Conservation (phyloP, 2,329 filamentous ascomycete genomes). For the Teratosphaeria epicoccoides region DNA sequence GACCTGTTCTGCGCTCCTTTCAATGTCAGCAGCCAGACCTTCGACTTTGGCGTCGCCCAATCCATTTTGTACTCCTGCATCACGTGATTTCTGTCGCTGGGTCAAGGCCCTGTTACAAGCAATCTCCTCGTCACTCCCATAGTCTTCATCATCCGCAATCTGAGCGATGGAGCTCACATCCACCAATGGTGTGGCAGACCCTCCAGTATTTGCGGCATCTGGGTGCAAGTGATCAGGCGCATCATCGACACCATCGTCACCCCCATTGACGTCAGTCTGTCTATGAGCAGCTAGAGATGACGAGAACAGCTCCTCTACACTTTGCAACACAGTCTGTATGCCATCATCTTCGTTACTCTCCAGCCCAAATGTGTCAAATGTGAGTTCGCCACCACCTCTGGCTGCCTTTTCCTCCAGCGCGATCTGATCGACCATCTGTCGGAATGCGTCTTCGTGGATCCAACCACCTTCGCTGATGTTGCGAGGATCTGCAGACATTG, state of each 20-base stretch:
- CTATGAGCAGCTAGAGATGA: slow-evolving; percentile 21
- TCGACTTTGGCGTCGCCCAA: slow-evolving; percentile 13
- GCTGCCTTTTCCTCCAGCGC: slow-evolving; percentile 52
- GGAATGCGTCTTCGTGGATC: slow-evolving; percentile 84
- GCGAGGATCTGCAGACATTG: slow-evolving; percentile 77
- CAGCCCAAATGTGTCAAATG: slow-evolving; percentile 58
- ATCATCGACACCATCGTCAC: slow-evolving; percentile 4
- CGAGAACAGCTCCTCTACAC: slow-evolving; percentile 78
- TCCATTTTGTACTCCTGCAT: slow-evolving; percentile 10
- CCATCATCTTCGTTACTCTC: slow-evolving; percentile 41
- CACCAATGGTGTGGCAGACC: slow-evolving; percentile 42
- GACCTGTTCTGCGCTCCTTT: slow-evolving; percentile 11
- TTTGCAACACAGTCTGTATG: slow-evolving; percentile 69
- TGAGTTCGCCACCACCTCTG: slow-evolving; percentile 32
- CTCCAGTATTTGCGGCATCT: slow-evolving; percentile 3
- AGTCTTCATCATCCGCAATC: slow-evolving; percentile 33
- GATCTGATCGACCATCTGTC: slow-evolving; percentile 52
- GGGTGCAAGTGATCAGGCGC: slow-evolving; percentile 4
- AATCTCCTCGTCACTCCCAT: slow-evolving; percentile 34
- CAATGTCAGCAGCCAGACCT: slow-evolving; percentile 9
- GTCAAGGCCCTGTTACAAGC: slow-evolving; percentile 24
- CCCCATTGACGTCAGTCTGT: background rate
- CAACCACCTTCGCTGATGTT: slow-evolving; percentile 65
- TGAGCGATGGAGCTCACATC: slow-evolving; percentile 51
- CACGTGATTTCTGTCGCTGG: slow-evolving; percentile 18